Base-by-base conservation (phyloP, 2,329 filamentous ascomycete species). In the Aureobasidium sp. region DNA sequence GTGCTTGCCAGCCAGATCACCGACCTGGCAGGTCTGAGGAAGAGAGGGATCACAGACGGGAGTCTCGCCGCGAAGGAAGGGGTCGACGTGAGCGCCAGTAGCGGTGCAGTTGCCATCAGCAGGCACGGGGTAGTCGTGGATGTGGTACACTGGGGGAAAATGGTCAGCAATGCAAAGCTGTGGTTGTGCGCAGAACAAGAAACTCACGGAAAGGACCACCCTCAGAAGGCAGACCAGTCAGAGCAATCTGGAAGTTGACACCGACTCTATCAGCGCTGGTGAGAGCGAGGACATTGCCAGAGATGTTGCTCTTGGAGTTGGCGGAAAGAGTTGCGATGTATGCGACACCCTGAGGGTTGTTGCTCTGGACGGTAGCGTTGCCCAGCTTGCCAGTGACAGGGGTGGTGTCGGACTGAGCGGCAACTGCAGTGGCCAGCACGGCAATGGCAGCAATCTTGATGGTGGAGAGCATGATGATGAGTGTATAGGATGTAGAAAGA, bases 1-100 rank as follows among this genome's bases (percentile, higher is more conserved):
- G 62, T 85, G 73, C 72, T 91, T 91, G 64, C 87, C 87, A 61
- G 80, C 79, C 53, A 90, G 74, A 66, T 91, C 87, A 59, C 88
- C 87, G 10, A 87, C 80, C 69, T 91, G 81, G 72, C 87, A 93
- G 8, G 79, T 82, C 57, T 78, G 68, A 6, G 83, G 83, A 6
- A 71, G 64, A 8, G 65, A 60, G 10, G 70, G 32, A 62, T 88
- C 74, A 70, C 87, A 91, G 4, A 76, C 61, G 4, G 81, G 73
- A 1, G 68, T 69, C 63, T 88, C 80, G 58, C 80, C 81, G 47
- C 84, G 83, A 45, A 74, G 65, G 66, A 77, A 87, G 16, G 87
- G 86, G 63, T 90, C 85, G 11, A 89, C 77, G 63, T 91, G 87
- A 2, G 73, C 79, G 3, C 79, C 72, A 1, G 87, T 84, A 4